Conservation (phyloP, 2,329 filamentous ascomycete species). For the Helminthosporium solani region DNA sequence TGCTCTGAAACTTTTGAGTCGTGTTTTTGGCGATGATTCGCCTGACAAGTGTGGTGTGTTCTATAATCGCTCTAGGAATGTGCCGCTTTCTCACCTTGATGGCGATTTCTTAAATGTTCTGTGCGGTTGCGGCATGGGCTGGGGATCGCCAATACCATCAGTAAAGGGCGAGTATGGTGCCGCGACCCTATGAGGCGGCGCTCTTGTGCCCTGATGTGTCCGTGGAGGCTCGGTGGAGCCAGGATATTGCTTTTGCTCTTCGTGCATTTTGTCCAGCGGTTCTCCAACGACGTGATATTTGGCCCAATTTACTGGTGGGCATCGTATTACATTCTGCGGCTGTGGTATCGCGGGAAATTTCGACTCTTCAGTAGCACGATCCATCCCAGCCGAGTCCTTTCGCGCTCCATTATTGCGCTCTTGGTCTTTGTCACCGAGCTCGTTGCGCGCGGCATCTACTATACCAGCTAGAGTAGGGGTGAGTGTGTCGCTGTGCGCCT, state of each 20-base stretch:
- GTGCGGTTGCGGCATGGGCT: slow-evolving; percentile 23
- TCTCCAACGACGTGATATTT: slow-evolving; percentile 91
- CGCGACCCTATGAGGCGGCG: slow-evolving; percentile 55
- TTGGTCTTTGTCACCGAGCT: slow-evolving; percentile 19
- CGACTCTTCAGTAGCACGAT: slow-evolving; percentile 14
- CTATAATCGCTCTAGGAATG: neutral
- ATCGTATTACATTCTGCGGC: slow-evolving; percentile 79
- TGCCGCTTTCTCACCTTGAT: slow-evolving; percentile 8
- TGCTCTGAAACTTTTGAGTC: slow-evolving; percentile 24
- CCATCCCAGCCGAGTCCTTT: slow-evolving; percentile 30
- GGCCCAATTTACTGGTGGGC: slow-evolving; percentile 89
- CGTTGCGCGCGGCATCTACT: slow-evolving; percentile 34
- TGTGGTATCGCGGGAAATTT: slow-evolving; percentile 68
- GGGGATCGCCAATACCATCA: slow-evolving; percentile 47
- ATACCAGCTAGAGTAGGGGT: slow-evolving; percentile 41
- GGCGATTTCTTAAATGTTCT: slow-evolving; percentile 38
- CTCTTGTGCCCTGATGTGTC: slow-evolving; percentile 38
- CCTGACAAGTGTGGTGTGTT: slow-evolving; percentile 10
- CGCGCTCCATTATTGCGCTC: slow-evolving; percentile 17
- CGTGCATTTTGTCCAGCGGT: slow-evolving; percentile 79
- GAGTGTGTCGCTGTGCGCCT: slow-evolving; percentile 34
- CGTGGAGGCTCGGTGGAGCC: slow-evolving; percentile 42
- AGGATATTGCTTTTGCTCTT: slow-evolving; percentile 65
- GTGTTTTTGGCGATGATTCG: slow-evolving; percentile 3
- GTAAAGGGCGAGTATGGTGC: slow-evolving; percentile 61